These are phyloP conservation scores for Globisporangium canariense DNA, from an alignment of 352 stramenopile genomes.

Conservation along the genomic window DNA sequence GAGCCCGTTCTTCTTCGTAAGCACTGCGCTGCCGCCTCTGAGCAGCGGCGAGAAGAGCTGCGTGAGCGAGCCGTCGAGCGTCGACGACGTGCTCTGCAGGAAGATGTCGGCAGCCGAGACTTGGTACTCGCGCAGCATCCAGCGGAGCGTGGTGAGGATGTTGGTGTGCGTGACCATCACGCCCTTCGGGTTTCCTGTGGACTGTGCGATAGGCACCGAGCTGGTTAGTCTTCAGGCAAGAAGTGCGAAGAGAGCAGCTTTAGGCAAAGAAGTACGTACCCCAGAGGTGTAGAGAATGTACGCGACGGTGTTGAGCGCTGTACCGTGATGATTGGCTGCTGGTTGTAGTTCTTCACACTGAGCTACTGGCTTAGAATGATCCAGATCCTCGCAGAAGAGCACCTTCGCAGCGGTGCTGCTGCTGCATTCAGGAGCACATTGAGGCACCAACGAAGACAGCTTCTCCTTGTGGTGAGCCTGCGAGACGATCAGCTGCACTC, in stretches of 20 bases:
- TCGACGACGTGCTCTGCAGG: conserved; percentile 60
- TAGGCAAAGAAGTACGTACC: background rate
- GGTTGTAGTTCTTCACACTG: background rate
- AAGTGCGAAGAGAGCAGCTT: background rate
- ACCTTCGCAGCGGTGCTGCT: background rate
- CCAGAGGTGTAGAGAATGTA: conserved; percentile 11
- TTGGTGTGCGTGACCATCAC: conserved; percentile 63
- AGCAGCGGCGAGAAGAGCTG: conserved; percentile 56
- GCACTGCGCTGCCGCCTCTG: conserved; percentile 22
- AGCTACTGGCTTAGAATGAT: background rate
- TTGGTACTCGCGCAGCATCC: conserved; percentile 57
- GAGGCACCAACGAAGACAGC: background rate
- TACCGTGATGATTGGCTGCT: background rate
- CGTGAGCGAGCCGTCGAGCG: conserved; percentile 52
- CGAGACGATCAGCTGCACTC: conserved; percentile 3
- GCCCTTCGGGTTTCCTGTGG: conserved; percentile 41
- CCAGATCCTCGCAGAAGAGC: background rate
- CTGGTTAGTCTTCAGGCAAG: background rate
- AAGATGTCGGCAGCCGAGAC: conserved; percentile 48
- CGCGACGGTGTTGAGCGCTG: background rate
- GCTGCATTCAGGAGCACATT: background rate
- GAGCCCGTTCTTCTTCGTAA: conserved; percentile 6
- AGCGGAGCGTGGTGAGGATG: conserved; percentile 50
- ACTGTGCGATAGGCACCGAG: background rate
- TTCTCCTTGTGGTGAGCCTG: background rate